These are phyloP conservation scores for Polygonum aviculare DNA, from an alignment of 148 eudicot species.

Conservation along the genomic window DNA sequence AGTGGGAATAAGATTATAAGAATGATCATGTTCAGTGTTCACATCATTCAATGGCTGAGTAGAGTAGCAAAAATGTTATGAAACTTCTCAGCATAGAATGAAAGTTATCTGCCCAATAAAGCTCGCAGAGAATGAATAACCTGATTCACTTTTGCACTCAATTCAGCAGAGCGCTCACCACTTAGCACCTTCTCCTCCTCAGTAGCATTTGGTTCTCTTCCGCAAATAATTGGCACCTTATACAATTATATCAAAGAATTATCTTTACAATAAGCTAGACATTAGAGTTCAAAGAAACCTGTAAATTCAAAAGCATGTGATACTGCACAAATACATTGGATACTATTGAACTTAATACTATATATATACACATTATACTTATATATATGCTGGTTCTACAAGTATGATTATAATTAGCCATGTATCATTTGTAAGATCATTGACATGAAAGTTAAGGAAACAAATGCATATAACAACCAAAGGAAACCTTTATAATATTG, in stretches of 20 bases:
- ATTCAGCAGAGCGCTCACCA: conserved; percentile 66
- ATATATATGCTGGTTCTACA: neutral
- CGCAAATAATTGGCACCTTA: conserved; percentile 74
- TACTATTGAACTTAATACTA: no score
- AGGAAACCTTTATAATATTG: neutral
- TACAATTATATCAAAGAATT: conserved; percentile 10
- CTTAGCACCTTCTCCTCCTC: conserved; percentile 66
- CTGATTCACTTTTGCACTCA: conserved; percentile 96
- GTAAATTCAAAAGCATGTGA: no score
- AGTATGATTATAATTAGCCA: neutral
- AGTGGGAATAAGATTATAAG: neutral
- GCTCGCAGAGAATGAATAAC: conserved; percentile 21
- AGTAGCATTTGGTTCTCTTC: conserved; percentile 84
- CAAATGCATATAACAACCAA: neutral
- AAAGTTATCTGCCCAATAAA: neutral
- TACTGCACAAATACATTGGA: no score
- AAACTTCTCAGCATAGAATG: neutral
- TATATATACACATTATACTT: neutral
- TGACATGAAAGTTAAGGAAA: neutral
- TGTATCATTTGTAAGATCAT: neutral
- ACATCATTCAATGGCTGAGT: conserved; percentile 8
- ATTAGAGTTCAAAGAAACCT: neutral
- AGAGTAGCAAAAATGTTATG: neutral
- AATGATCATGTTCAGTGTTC: neutral
- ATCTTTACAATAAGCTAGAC: neutral